These are phyloP conservation scores for Microascus cirrosus DNA, from an alignment of 2,329 filamentous ascomycete genomes.

Conservation along the genomic window DNA sequence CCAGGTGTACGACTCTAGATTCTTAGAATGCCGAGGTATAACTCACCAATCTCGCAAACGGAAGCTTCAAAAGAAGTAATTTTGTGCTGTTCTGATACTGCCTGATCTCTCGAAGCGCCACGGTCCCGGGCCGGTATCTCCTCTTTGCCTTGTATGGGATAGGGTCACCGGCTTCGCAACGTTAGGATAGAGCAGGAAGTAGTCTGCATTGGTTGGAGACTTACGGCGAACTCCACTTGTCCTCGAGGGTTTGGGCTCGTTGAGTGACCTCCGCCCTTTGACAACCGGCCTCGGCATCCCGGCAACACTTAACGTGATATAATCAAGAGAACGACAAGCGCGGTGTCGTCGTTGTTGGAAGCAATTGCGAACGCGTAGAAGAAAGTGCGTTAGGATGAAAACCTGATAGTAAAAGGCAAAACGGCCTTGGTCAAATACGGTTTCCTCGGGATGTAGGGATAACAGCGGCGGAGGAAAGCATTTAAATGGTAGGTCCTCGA, in stretches of 20 bases:
- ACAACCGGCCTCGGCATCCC: background rate
- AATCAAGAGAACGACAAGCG: background rate
- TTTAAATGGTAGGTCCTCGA: background rate
- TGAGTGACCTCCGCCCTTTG: background rate
- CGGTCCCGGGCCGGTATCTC: constrained; percentile 68
- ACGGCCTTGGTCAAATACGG: background rate
- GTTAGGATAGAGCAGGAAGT: background rate
- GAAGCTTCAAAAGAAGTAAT: constrained; percentile 69
- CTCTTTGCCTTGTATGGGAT: constrained; percentile 49
- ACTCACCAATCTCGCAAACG: constrained; percentile 64
- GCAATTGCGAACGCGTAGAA: background rate
- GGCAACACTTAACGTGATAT: background rate
- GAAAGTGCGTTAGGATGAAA: background rate
- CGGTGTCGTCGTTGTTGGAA: background rate
- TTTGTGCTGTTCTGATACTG: constrained; percentile 85
- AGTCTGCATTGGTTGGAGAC: background rate
- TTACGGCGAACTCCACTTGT: constrained; percentile 1
- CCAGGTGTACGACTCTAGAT: background rate
- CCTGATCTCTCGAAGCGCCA: constrained; percentile 84
- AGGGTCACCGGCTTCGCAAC: constrained; percentile 59
- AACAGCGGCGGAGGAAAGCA: background rate
- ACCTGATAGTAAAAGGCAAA: background rate
- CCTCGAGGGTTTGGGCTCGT: background rate
- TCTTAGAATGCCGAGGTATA: background rate
- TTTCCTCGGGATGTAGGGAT: background rate